Conservation (phyloP, 495 filamentous ascomycete species). For the Trichoderma virens region DNA sequence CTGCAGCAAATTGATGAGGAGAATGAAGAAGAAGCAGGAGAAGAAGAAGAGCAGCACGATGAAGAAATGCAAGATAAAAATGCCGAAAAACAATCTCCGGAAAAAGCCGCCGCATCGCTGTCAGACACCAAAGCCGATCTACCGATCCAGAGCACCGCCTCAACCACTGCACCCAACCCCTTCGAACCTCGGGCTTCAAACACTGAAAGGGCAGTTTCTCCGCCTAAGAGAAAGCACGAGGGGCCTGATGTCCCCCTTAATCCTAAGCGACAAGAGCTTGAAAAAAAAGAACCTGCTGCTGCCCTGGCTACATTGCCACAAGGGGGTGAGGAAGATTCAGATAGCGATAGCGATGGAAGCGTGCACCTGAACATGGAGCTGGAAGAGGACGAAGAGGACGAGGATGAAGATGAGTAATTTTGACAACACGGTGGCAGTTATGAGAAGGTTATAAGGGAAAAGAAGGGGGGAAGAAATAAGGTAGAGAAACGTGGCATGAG, state of each 20-base stretch:
- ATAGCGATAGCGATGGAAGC: conserved; percentile 28
- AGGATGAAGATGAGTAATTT: conserved; percentile 20
- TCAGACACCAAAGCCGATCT: not conserved
- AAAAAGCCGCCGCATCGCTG: not conserved
- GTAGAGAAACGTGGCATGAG: too few relatives aligned
- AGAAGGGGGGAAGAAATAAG: conserved; percentile 9
- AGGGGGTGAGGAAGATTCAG: conserved; percentile 11
- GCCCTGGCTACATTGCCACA: not conserved
- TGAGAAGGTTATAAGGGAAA: conserved; percentile 21
- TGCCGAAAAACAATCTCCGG: not conserved
- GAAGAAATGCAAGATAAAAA: not conserved
- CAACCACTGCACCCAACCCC: not conserved
- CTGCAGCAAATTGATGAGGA: conserved; percentile 35
- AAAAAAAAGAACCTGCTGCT: not conserved
- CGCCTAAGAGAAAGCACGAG: conserved; percentile 11
- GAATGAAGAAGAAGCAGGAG: conserved; percentile 8
- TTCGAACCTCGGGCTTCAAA: not conserved
- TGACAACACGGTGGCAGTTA: conserved; percentile 25
- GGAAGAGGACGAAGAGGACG: conserved; percentile 23
- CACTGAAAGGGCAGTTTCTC: conserved; percentile 1
- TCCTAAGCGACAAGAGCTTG: conserved; percentile 4
- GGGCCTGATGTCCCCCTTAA: not conserved
- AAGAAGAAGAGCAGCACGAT: conserved; percentile 3
- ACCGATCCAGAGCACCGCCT: not conserved
- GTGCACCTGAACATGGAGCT: conserved; percentile 36